Conservation (phyloP, 768 basidiomycete genomes). For the Gyrodon lividus region DNA sequence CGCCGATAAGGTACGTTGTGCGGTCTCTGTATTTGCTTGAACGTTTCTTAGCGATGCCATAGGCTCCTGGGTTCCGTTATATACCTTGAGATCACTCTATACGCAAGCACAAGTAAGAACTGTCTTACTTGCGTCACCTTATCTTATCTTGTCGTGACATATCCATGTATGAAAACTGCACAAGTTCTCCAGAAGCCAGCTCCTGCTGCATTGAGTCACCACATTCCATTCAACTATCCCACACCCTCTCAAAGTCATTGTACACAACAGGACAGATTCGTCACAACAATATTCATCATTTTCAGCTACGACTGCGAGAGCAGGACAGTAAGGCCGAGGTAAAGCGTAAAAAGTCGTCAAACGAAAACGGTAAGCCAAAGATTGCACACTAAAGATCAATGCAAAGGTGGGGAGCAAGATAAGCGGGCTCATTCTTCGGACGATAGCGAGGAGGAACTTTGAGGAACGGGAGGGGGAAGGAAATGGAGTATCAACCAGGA, state of each 20-base stretch:
- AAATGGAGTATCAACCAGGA: slow-evolving; percentile 10
- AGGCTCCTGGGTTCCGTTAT: slow-evolving; percentile 68
- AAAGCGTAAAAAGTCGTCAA: slow-evolving; percentile 9
- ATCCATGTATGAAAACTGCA: neutral
- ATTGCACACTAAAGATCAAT: neutral
- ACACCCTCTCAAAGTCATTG: neutral
- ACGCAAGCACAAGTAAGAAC: neutral
- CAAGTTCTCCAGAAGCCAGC: neutral
- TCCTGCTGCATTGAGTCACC: no score
- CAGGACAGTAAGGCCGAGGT: neutral
- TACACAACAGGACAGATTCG: no score
- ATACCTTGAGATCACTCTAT: slow-evolving; percentile 26
- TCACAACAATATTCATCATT: slow-evolving; percentile 5
- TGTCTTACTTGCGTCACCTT: neutral
- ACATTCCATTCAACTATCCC: neutral
- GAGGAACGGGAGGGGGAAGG: slow-evolving; percentile 1
- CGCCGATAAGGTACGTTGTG: slow-evolving; percentile 55
- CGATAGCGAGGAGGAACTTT: neutral
- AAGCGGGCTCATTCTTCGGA: neutral
- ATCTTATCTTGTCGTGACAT: neutral
- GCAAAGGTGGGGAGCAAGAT: neutral
- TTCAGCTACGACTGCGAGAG: neutral
- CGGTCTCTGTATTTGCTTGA: neutral
- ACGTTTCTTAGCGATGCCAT: neutral
- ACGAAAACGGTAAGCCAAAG: neutral